Conservation (phyloP, 306 rosid genomes). For the Cucumis cinereus region DNA sequence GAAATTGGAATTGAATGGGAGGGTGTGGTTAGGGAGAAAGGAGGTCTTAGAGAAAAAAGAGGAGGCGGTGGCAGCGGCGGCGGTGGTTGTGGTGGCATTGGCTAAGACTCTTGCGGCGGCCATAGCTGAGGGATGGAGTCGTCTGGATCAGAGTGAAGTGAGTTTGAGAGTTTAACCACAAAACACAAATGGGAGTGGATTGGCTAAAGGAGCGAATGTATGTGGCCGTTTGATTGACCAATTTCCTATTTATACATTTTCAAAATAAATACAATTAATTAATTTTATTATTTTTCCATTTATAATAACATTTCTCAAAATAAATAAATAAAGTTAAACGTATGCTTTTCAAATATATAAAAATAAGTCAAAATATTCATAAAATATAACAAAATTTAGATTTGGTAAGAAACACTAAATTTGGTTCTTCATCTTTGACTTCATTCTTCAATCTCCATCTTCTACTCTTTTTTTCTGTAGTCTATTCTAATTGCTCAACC, state of each 20-base stretch:
- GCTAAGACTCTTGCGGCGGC: slow-evolving; percentile 70
- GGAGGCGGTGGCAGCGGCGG: slow-evolving; percentile 22
- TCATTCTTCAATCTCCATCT: too few relatives aligned
- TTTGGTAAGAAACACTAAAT: too few relatives aligned
- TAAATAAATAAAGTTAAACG: too few relatives aligned
- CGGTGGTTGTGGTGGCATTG: slow-evolving; percentile 27
- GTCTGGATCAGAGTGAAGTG: background rate
- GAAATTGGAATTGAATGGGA: background rate
- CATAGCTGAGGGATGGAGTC: slow-evolving; percentile 24
- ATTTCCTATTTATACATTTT: background rate
- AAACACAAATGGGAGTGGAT: background rate
- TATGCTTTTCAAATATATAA: too few relatives aligned
- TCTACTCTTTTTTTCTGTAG: too few relatives aligned
- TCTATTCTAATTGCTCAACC: too few relatives aligned
- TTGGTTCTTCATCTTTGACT: too few relatives aligned
- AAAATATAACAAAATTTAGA: too few relatives aligned
- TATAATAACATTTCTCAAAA: too few relatives aligned
- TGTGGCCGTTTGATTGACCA: background rate
- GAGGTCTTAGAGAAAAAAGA: slow-evolving; percentile 31
- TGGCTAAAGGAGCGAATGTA: background rate
- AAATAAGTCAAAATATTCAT: too few relatives aligned
- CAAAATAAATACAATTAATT: background rate
- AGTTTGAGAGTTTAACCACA: background rate
- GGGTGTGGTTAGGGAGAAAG: slow-evolving; percentile 16
- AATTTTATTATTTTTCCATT: too few relatives aligned